Evolutionary conservation across 2,329 filamentous ascomycete species (phyloP).

Genomic region (Botrytis tulipae): DNA sequence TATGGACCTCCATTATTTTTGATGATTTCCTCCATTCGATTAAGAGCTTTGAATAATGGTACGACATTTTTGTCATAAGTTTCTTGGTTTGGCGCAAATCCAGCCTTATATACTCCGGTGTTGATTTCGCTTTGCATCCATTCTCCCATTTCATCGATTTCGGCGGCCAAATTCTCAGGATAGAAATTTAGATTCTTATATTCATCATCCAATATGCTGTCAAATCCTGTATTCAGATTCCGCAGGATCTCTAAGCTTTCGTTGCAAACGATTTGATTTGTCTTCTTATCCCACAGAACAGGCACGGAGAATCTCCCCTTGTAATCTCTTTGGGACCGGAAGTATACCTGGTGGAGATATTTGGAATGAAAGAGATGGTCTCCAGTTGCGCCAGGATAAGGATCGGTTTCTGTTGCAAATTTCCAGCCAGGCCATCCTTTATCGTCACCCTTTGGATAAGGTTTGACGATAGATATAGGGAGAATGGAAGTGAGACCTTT

Average conservation of each 20-base stretch:
- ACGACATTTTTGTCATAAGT: slow-evolving; percentile 74
- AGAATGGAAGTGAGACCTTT: slow-evolving; percentile 81
- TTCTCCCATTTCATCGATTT: slow-evolving; percentile 51
- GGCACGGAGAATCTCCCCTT: slow-evolving; percentile 66
- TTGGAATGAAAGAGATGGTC: slow-evolving; percentile 46
- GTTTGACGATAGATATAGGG: slow-evolving; percentile 17
- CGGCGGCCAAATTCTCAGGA: not conserved
- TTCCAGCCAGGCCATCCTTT: slow-evolving; percentile 21
- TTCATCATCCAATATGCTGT: slow-evolving; percentile 23
- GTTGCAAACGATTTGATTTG: slow-evolving; percentile 67
- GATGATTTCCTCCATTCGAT: slow-evolving; percentile 71
- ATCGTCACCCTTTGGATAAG: slow-evolving; percentile 8
- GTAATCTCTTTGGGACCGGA: slow-evolving; percentile 61
- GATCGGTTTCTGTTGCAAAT: slow-evolving; percentile 21
- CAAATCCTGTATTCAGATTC: slow-evolving; percentile 66
- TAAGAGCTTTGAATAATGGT: slow-evolving; percentile 71
- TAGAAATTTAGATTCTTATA: slow-evolving; percentile 22
- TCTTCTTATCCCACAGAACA: slow-evolving; percentile 61
- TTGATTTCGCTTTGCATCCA: slow-evolving; percentile 76
- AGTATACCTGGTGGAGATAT: slow-evolving; percentile 64
- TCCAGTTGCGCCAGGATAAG: not conserved
- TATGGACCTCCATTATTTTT: slow-evolving; percentile 42
- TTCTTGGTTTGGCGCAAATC: slow-evolving; percentile 77
- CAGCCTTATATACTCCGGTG: slow-evolving; percentile 69
- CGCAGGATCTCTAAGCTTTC: slow-evolving; percentile 78